Percentiles rank a stretch among this genome's conserved stretches.
Evolutionary conservation across 345 rosid species (phyloP).

Genomic region (Eucalyptus paniculata): DNA sequence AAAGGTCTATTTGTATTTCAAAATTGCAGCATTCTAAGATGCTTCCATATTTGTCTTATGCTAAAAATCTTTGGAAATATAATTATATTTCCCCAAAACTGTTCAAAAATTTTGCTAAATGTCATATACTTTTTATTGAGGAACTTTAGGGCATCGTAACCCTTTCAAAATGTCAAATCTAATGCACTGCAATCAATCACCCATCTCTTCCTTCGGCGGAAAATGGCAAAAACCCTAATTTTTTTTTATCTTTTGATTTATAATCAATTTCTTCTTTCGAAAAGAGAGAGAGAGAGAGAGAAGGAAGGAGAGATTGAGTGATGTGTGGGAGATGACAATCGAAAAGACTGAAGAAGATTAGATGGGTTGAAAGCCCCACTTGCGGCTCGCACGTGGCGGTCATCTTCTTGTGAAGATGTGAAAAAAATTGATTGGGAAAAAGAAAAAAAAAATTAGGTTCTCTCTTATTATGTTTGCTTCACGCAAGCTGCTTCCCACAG

Average conservation of each 20-base stretch:
- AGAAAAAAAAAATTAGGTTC: neutral
- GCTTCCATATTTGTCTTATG: neutral
- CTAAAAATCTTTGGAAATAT: neutral
- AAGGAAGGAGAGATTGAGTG: neutral
- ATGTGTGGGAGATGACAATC: neutral
- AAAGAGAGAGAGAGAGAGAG: neutral
- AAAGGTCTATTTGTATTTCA: neutral
- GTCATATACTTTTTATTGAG: too few species aligned
- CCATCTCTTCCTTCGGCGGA: neutral
- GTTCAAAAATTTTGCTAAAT: too few species aligned
- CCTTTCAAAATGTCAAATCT: neutral
- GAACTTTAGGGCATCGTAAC: too few species aligned
- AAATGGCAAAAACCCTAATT: neutral
- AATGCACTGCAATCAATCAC: accelerated
- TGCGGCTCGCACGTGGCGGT: neutral
- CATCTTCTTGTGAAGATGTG: neutral
- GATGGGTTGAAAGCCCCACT: neutral
- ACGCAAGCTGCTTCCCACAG: neutral
- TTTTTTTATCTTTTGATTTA: neutral
- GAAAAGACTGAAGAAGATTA: neutral
- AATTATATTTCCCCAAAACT: neutral
- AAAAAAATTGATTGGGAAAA: neutral
- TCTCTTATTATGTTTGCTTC: neutral
- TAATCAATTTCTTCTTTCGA: neutral
- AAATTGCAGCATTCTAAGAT: neutral